A percentile compares a stretch with the other conserved stretches of the same genome.
These are phyloP conservation scores for Talaromyces borbonicus DNA, from an alignment of 495 filamentous ascomycete genomes.

Conservation along the genomic window DNA sequence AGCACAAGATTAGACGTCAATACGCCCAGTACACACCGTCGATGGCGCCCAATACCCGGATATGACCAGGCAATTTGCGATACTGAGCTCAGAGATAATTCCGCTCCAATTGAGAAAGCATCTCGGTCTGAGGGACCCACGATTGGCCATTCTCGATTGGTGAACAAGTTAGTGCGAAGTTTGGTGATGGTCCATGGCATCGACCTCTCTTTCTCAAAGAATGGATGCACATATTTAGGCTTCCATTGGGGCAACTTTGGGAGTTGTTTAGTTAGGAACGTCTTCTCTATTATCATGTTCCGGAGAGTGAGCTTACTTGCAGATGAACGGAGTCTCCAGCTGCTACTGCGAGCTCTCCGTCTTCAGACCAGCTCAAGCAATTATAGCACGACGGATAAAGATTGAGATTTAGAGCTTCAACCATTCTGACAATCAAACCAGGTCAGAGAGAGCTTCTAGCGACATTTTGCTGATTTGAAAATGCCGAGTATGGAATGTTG, in stretches of 20 bases:
- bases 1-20: constrained; percentile 48
- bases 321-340: constrained; percentile 49
- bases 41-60: constrained; percentile 46
- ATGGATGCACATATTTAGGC: constrained; percentile 4
- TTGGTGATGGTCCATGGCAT: constrained; percentile 27
- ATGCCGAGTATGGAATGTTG: not conserved
- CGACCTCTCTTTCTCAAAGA: constrained; percentile 8
- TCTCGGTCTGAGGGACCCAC: constrained; percentile 34
- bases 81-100: constrained; percentile 47
- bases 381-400: constrained; percentile 35
- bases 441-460: not conserved
- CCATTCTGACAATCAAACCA: constrained; percentile 16
- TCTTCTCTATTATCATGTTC: constrained; percentile 4
- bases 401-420: constrained; percentile 23
- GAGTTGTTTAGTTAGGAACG: not conserved
- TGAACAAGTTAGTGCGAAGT: constrained; percentile 44
- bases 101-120: constrained; percentile 51
- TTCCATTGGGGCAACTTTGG: constrained; percentile 7
- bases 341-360: constrained; percentile 52
- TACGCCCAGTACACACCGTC: constrained; percentile 48
- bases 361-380: constrained; percentile 51
- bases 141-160: constrained; percentile 40
- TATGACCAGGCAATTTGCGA: constrained; percentile 50
- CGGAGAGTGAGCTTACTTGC: constrained; percentile 26
- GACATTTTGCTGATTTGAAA: constrained; percentile 3